Evolutionary conservation across 2,329 filamentous ascomycete species (phyloP).

Genomic region (Mycosphaerelloides madeirae): DNA sequence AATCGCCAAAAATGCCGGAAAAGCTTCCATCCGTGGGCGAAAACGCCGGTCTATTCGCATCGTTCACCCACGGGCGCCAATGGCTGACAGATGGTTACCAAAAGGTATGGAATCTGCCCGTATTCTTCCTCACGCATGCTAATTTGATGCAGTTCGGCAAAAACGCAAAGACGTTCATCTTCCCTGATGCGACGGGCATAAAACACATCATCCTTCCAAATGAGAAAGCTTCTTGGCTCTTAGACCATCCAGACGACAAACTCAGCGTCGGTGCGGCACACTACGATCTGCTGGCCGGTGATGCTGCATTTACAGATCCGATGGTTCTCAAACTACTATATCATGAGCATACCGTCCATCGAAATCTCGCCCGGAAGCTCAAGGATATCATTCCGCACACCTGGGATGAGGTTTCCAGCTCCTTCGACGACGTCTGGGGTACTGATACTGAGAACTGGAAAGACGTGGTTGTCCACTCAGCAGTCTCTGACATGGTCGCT

Average conservation of each 20-base stretch:
- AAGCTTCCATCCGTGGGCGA: not conserved
- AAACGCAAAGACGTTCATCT: slow-evolving; percentile 20
- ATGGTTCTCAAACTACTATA: slow-evolving; percentile 35
- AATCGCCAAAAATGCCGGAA: not conserved
- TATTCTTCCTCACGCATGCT: not conserved
- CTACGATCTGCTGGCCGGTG: slow-evolving; percentile 36
- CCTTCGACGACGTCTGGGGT: slow-evolving; percentile 36
- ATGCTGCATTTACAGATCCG: slow-evolving; percentile 37
- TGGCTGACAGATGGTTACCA: not conserved
- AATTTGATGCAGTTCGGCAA: slow-evolving; percentile 9
- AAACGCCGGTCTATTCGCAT: not conserved
- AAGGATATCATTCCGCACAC: slow-evolving; percentile 36
- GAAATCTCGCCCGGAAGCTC: slow-evolving; percentile 38
- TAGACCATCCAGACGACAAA: slow-evolving; percentile 41
- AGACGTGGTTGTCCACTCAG: slow-evolving; percentile 33
- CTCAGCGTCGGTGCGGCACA: slow-evolving; percentile 35
- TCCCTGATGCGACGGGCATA: slow-evolving; percentile 20
- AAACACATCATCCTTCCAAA: slow-evolving; percentile 20
- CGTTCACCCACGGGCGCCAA: not conserved
- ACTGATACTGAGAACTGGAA: slow-evolving; percentile 35
- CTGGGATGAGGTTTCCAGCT: slow-evolving; percentile 34
- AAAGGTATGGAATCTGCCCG: not conserved
- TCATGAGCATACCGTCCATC: slow-evolving; percentile 41
- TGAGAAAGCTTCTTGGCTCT: slow-evolving; percentile 33
- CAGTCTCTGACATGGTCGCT: slow-evolving; percentile 36